phyloP scores from a whole-genome alignment of 2,329 filamentous ascomycete species.

The Corniculantispora saksenae region DNA sequence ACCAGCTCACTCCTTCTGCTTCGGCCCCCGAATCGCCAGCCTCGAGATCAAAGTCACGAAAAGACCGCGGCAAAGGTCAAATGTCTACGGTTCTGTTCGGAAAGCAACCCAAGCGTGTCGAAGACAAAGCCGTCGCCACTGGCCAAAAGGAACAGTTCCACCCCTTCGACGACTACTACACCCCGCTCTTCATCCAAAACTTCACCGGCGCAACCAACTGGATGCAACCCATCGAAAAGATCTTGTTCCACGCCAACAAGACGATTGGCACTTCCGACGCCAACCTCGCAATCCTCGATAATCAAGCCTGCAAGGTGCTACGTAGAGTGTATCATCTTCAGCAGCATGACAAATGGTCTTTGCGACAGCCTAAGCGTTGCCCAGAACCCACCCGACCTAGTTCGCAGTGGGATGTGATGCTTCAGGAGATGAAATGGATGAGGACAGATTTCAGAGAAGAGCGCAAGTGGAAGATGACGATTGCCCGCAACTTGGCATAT shows the following conservation, averaged over 20 bases:
- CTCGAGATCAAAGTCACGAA: slow-evolving; percentile 43
- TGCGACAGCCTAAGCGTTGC: slow-evolving; percentile 83
- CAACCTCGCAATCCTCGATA: slow-evolving; percentile 79
- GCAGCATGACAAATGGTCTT: slow-evolving; percentile 87
- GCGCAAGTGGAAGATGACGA: slow-evolving; percentile 85
- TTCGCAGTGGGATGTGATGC: slow-evolving; percentile 81
- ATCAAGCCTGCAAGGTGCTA: slow-evolving; percentile 83
- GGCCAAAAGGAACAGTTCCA: slow-evolving; percentile 44
- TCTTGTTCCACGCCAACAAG: slow-evolving; percentile 83
- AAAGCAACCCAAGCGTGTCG: slow-evolving; percentile 56
- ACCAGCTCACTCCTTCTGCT: slow-evolving; percentile 43
- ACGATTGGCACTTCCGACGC: slow-evolving; percentile 85
- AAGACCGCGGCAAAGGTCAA: slow-evolving; percentile 64
- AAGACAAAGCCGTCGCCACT: slow-evolving; percentile 48
- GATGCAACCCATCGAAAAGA: slow-evolving; percentile 66
- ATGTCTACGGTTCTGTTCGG: slow-evolving; percentile 78
- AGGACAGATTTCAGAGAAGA: slow-evolving; percentile 93
- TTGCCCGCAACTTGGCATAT: slow-evolving; percentile 76
- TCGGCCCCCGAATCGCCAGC: slow-evolving; percentile 47
- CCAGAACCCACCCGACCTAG: slow-evolving; percentile 75
- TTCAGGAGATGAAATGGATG: slow-evolving; percentile 98
- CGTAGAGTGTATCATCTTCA: slow-evolving; percentile 88
- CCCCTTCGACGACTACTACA: slow-evolving; percentile 64
- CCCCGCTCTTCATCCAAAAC: slow-evolving; percentile 61
- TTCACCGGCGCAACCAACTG: slow-evolving; percentile 57